Evolutionary conservation across 768 basidiomycete genomes (phyloP), one percentile per base, ranked within the genome.

Genomic region (Kwoniella mangroviensis): DNA sequence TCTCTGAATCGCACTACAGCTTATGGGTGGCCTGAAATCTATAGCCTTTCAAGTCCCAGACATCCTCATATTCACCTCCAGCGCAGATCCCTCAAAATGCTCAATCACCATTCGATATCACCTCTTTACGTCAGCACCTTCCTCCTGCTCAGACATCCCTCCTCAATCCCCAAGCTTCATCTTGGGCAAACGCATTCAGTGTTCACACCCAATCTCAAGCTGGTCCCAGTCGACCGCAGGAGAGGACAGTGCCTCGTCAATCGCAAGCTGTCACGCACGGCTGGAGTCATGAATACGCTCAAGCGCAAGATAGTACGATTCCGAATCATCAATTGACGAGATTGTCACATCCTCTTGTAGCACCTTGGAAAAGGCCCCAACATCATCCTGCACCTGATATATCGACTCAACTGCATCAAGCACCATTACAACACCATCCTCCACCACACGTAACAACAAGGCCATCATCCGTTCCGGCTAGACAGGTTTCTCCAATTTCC

Each of bases 71-170:
- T 11, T 22, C 6, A 34, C 34, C 34, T 34, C 6, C 34, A 34
- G 34, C 34, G 34, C 34, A 7, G 34, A 34, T 34, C 24, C 26
- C 28, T 24, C 66, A 53, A 26, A n/a, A 43, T 21, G 53, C 67
- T 45, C 43, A 60, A 42, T 55, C 68, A 4, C 49, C 79, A 1
- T 77, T 78, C 71, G 79, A 80, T 51, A 72, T 80, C 19, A 67
- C 73, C 15, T 60, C 76, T 12, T 73, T 80, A 0, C 65, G 73
- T 1, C 60, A 72, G 6, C 76, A 80, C 28, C 69, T 80, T 6
- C 71, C 78, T 17, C 52, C 71, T 53, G 42, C 49, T 45, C 56
- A 63, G 13, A 59, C 51, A n/a, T 7, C 34, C 53, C 7, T 55
- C 40, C 57, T 34, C 45, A 9, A 41, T 34, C 57, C 28, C 3